phyloP scores from a whole-genome alignment of 495 filamentous ascomycete genomes.

The Talaromyces wortmannii region DNA sequence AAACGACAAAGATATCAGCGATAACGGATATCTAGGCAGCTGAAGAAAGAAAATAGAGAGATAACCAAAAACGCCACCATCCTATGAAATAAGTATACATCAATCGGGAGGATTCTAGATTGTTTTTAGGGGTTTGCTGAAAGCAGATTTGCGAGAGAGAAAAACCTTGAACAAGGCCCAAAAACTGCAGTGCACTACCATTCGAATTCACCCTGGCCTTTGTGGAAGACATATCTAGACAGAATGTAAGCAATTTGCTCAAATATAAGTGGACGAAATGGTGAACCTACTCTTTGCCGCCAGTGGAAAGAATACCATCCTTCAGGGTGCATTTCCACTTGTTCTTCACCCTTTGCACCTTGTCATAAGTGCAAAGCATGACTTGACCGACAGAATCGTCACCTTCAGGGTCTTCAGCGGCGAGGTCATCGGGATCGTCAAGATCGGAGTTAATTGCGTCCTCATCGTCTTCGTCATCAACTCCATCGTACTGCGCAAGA shows the following conservation, averaged over 20 bases:
- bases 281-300: slow-evolving; percentile 70
- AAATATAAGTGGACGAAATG: background rate
- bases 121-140: no score
- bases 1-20: no score
- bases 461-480: slow-evolving; percentile 61
- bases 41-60: no score
- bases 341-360: slow-evolving; percentile 98
- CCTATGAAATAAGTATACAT: slow-evolving; percentile 2
- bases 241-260: background rate
- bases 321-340: slow-evolving; percentile 99
- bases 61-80: background rate
- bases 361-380: slow-evolving; percentile 99
- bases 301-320: slow-evolving; percentile 88
- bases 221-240: slow-evolving; percentile 86
- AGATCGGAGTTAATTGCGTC: slow-evolving; percentile 99
- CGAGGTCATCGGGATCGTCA: slow-evolving; percentile 85
- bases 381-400: slow-evolving; percentile 80
- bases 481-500: slow-evolving; percentile 60
- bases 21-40: no score
- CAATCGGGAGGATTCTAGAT: background rate
- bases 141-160: background rate
- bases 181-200: slow-evolving; percentile 57
- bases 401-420: slow-evolving; percentile 64
- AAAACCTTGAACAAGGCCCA: background rate
- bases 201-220: slow-evolving; percentile 93